Base-by-base conservation (phyloP, 2,329 filamentous ascomycete species). In the Arthroderma sp. region DNA sequence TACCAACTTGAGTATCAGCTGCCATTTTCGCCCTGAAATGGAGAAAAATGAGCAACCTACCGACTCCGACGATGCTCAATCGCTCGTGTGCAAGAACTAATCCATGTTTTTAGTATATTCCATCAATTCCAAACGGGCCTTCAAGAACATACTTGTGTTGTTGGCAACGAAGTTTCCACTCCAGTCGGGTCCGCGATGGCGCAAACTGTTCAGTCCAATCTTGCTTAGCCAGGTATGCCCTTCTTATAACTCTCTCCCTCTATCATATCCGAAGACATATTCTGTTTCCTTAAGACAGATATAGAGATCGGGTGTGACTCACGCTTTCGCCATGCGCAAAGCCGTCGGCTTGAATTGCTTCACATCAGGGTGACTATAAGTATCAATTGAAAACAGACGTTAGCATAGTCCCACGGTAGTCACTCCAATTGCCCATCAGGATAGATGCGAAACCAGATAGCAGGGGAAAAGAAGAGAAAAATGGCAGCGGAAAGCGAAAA, bases 101-200 rank as follows among this genome's bases (percentile, higher is more conserved):
- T 67, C 62, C n/a, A n/a, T 41, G 52, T n/a, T 33, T 31, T 54
- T 17, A 51, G 53, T 28, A 9, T 6, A 19, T 28, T 23, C 19
- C 41, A 15, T 47, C 23, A 15, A 6, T 19, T 13, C 19, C 13
- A 8, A 13, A 57, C 4, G 55, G 31, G 11, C n/a, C 35, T n/a
- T n/a, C n/a, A n/a, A 56, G 33, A 41, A 47, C 84, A 70, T 79
- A 95, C 90, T 95, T 66, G 93, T 98, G 75, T 89, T 85, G 78
- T 95, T 91, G 68, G 81, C 85, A 67, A 87, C 86, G 70, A 91
- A 81, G 78, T 86, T 97, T 73, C 93, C 93, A 93, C 89, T 95
- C 93, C 93, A 98, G 79, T 98, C 93, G 68, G 93, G 93, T 66
- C 93, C 93, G 74, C 93, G 86, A 76, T 98, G 93, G 67, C 94